phyloP scores from a whole-genome alignment of 805 yeast genomes.

The Groenewaldozyma salmanticensis region DNA sequence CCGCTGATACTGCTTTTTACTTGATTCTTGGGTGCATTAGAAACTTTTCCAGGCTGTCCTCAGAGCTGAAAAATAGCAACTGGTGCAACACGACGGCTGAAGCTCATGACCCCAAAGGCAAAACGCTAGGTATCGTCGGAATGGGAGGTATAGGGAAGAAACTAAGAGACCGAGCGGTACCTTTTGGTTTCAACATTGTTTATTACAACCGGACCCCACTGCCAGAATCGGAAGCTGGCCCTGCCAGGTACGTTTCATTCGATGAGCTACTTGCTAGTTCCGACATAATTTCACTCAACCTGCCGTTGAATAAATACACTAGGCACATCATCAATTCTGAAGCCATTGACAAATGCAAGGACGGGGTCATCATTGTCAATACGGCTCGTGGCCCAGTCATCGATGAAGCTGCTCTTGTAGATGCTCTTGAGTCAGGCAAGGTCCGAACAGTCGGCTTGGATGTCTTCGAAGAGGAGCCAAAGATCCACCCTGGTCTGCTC shows the following conservation, averaged over 20 bases:
- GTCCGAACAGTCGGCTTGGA: slow-evolving; percentile 63
- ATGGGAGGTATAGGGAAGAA: slow-evolving; percentile 55
- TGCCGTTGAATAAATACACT: slow-evolving; percentile 58
- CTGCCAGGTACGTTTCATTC: slow-evolving; percentile 35
- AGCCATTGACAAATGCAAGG: slow-evolving; percentile 38
- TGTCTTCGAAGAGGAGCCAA: slow-evolving; percentile 59
- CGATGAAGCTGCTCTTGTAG: slow-evolving; percentile 53
- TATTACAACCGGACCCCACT: slow-evolving; percentile 45
- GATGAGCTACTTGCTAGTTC: slow-evolving; percentile 31
- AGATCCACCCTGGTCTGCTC: slow-evolving; percentile 38
- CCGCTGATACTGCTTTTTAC: slow-evolving; percentile 48
- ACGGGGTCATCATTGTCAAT: slow-evolving; percentile 56
- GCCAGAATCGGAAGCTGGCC: slow-evolving; percentile 37
- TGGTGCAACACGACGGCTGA: slow-evolving; percentile 36
- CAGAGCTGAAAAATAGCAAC: slow-evolving; percentile 33
- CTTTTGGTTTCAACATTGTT: slow-evolving; percentile 39
- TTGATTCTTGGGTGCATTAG: slow-evolving; percentile 41
- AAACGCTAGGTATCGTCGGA: slow-evolving; percentile 48
- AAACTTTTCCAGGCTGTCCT: slow-evolving; percentile 35
- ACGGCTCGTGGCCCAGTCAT: slow-evolving; percentile 68
- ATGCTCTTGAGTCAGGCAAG: slow-evolving; percentile 50
- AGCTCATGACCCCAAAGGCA: slow-evolving; percentile 41
- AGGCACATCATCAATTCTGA: slow-evolving; percentile 41
- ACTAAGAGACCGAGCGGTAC: slow-evolving; percentile 39
- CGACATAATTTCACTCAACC: slow-evolving; percentile 55